These are phyloP conservation scores for Aphanomyces stellatus DNA, from an alignment of 352 stramenopile species.

Conservation along the genomic window DNA sequence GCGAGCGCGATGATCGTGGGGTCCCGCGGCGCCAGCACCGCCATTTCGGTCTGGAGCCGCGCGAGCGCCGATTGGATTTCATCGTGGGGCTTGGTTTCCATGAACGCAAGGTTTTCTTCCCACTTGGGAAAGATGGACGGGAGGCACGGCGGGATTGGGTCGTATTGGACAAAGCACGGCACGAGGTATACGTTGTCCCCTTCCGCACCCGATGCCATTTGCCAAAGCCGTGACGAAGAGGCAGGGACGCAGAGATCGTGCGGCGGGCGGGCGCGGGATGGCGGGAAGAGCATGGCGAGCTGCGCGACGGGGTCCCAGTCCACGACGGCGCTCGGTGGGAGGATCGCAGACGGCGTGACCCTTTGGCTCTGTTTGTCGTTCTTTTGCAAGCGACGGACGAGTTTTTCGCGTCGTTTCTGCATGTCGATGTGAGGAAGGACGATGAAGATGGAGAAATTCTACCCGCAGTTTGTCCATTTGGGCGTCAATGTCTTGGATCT, in stretches of 20 bases:
- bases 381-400: slow-evolving; percentile 1
- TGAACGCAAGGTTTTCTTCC: slow-evolving; percentile 12
- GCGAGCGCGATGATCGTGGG: background rate
- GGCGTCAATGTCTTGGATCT: slow-evolving; percentile 12
- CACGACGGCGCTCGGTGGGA: background rate
- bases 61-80: background rate
- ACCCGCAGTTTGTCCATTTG: slow-evolving; percentile 8
- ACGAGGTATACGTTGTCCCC: background rate
- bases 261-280: background rate
- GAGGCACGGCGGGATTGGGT: background rate
- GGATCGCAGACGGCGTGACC: background rate
- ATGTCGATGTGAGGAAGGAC: background rate
- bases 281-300: background rate
- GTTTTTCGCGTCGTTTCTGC: slow-evolving; percentile 9
- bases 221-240: background rate
- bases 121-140: background rate
- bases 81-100: background rate
- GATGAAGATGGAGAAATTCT: background rate
- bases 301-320: background rate
- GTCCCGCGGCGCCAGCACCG: background rate
- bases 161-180: background rate
- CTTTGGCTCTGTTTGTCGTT: background rate
- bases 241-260: background rate
- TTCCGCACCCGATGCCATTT: background rate
- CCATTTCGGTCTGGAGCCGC: background rate